Base-by-base conservation (phyloP, 306 rosid genomes). In the Acacia melanoxylon region DNA sequence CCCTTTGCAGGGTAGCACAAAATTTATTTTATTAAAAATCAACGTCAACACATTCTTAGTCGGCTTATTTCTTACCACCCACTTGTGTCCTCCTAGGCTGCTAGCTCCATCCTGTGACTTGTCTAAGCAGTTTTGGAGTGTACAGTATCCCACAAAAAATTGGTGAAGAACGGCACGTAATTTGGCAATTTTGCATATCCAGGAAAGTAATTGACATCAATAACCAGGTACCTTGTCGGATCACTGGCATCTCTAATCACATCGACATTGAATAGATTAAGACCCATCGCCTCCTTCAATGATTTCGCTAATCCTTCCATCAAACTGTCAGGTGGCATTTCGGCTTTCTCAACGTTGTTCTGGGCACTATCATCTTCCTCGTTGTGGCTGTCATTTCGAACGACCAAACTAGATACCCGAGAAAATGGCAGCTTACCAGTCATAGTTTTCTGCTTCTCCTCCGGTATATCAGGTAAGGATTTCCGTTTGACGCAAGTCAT, bases 161-260 rank as follows among this genome's bases (percentile, higher is more conserved):
- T 44, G 1, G 91, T 90, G 72, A 93, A 41, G 61, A 90, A 77
- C 0, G 67, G 16, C 58, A 89, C 92, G 63, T 75, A 93, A 72
- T 59, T 46, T 5, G 95, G 92, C 74, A 88, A 44, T 72, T 93
- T 93, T 2, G 86, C 89, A 66, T 81, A 93, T n/a, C 97, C 95
- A 1, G 95, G 95, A 75, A 91, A 91, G 85, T 93, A 93, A 68
- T 93, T 93, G 84, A 93, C 87, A 80, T 93, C 97, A 79, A 93
- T 86, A 2, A 91, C 89, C 44, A 63, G 72, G 27, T 91, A 91
- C 85, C 86, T 86, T 25, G 58, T 59, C 0, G 17, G 54, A 58
- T 85, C 78, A 0, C 27, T 46, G 37, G 56, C 78, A 78, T 87
- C 91, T 80, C 92, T 91, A 9, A 93, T 90, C 44, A 91, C 29